Evolutionary conservation across 345 rosid genomes (phyloP), one percentile per base, ranked within the genome.

Genomic region (Laguncularia racemosa): DNA sequence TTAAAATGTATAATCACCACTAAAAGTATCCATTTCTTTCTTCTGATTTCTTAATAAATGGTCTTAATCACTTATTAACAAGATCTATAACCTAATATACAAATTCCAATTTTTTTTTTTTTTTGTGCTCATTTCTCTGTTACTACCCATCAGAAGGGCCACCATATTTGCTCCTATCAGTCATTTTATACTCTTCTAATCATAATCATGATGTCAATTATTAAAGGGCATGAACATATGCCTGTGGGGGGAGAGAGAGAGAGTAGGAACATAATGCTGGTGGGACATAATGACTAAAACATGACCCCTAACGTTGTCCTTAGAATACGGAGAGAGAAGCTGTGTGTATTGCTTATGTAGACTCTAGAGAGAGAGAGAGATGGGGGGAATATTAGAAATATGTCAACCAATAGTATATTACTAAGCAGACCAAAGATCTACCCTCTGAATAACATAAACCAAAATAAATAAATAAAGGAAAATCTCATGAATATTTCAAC

Each of bases 211-310:
- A 50, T 61, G 56, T 40, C 61, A 62, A 63, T 55, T 40, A 60
- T 52, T 50, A 14, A n/a, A 49, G 50, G 58, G 58, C 51, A 64
- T 20, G 50, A 46, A 50, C 38, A 49, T 64, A 21, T 57, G 14
- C 16, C 28, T 20, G 1, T 57, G 61, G 11, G 49, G 13, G 46
- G 17, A 53, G 44, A 44, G 44, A 44, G 44, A 16, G 46, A 44
- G 43, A 21, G 18, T 15, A 70, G n/a, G 49, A 61, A 54, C 63
- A 52, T 61, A 38, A n/a, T 54, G 57, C 43, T 45, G 57, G 76
- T 63, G 71, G 73, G 73, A 55, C 40, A 5, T 62, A 60, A 14
- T 23, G 52, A n/a, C 61, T 46, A 53, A 59, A 60, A 64, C 48
- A 38, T 54, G 59, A 50, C 65, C 60, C 60, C 46, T 47, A 59